Conservation (phyloP, 169 alveolate genomes). For the Eimeria necatrix region DNA sequence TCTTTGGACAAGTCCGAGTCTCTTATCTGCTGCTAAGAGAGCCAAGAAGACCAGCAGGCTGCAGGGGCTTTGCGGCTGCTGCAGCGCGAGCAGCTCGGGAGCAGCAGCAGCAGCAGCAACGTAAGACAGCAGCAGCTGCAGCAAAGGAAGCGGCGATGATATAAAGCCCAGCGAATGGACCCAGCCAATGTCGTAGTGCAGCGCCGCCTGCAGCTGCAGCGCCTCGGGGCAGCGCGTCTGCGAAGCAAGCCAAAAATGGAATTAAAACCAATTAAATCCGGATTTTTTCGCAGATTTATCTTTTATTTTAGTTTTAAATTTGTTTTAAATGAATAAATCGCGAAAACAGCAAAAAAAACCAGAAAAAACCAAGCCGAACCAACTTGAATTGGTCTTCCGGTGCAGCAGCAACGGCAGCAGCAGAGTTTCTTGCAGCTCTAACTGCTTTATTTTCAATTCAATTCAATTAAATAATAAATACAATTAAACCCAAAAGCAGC, state of each 20-base stretch:
- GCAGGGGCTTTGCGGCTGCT: not conserved
- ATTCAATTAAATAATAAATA: too few relatives aligned
- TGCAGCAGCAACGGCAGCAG: not conserved
- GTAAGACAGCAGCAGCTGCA: constrained; percentile 3
- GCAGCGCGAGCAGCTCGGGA: not conserved
- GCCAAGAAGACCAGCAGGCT: not conserved
- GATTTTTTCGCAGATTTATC: not conserved
- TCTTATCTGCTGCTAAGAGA: not conserved
- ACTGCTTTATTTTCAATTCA: too few relatives aligned
- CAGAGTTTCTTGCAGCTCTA: not conserved
- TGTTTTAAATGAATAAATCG: too few relatives aligned
- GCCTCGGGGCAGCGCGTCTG: not conserved
- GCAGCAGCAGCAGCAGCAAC: not conserved
- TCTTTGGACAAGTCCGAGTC: not conserved
- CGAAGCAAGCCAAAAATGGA: too few relatives aligned
- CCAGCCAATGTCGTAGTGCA: not conserved
- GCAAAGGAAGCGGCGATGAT: not conserved
- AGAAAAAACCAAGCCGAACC: too few relatives aligned
- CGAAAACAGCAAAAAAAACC: too few relatives aligned
- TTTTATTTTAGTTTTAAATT: too few relatives aligned
- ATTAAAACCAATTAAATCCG: not conserved
- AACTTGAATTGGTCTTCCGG: not conserved
- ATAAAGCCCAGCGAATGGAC: not conserved
- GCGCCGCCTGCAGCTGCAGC: constrained; percentile 8
- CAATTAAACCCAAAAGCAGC: too few relatives aligned